Evolutionary conservation across 2,329 filamentous ascomycete species (phyloP), one percentile per base, ranked within the genome.

Genomic region (Aureobasidium namibiae): DNA sequence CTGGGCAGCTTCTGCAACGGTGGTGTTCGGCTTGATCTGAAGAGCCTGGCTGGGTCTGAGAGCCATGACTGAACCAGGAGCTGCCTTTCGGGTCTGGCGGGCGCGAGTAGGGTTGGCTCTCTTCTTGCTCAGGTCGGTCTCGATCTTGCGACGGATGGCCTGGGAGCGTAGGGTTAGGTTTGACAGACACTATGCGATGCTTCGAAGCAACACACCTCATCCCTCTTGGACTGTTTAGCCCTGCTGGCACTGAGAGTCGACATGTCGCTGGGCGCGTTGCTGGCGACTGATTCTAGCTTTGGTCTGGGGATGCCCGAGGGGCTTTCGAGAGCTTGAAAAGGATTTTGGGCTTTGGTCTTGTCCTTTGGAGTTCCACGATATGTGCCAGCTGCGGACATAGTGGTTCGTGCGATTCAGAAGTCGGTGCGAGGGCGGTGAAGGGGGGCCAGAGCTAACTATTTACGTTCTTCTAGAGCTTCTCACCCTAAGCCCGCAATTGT

Each of bases 101-200:
- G 91, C 87, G 67, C 91, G 87, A 67, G 84, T 82, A 64, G 86
- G 84, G 62, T 85, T 82, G 70, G 90, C 84, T 77, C 91, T 95
- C 84, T 97, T 97, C 80, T 97, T 97, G 82, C 85, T 95, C 77
- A 99, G 87, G 73, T 99, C 94, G 70, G 84, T 92, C 80, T 99
- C 94, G 80, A 99, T 88, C 80, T 96, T 97, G 70, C 86, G 86
- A 69, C 94, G 90, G 72, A 99, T 97, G 56, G 94, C 94, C 94
- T 97, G 71, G 62, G 48, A 63, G 53, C 23, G 18, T n/a, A 61
- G 56, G 56, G n/a, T 59, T 23, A 41, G 56, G 29, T 16, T 11
- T 56, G 49, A 24, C 48, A 13, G 53, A 41, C 18, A 46, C 18
- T 9, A 24, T 18, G 23, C 36, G 34, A 23, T 26, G 31, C 10